phyloP scores from a whole-genome alignment of 2,329 filamentous ascomycete species.

The Colletotrichum falcatum region DNA sequence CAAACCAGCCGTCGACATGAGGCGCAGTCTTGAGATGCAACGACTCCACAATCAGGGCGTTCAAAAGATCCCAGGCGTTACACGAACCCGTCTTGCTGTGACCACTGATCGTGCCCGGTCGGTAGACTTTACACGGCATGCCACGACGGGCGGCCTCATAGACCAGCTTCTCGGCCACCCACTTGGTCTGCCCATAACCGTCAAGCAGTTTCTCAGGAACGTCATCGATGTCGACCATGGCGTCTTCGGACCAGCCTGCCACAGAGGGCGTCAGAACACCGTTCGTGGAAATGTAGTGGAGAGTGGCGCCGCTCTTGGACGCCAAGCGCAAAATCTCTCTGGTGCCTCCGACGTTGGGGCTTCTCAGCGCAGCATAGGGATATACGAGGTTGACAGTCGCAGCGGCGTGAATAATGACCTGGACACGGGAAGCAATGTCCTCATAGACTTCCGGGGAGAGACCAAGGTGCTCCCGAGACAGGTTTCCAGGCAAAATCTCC shows the following conservation, averaged over 20 bases:
- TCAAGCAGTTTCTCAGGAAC: slow-evolving; percentile 77
- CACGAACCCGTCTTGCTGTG: slow-evolving; percentile 80
- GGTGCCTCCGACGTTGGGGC: slow-evolving; percentile 83
- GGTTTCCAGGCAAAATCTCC: slow-evolving; percentile 79
- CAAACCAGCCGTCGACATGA: slow-evolving; percentile 78
- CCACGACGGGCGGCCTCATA: slow-evolving; percentile 76
- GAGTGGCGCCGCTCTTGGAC: slow-evolving; percentile 73
- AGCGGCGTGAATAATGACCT: slow-evolving; percentile 82
- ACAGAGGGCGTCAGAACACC: slow-evolving; percentile 79
- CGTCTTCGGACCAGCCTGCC: slow-evolving; percentile 77
- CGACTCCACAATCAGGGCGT: slow-evolving; percentile 81
- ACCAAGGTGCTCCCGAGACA: slow-evolving; percentile 76
- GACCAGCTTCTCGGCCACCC: slow-evolving; percentile 82
- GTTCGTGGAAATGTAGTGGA: slow-evolving; percentile 85
- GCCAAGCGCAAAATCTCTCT: slow-evolving; percentile 80
- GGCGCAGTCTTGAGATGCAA: slow-evolving; percentile 78
- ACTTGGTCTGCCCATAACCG: slow-evolving; percentile 84
- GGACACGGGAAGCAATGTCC: slow-evolving; percentile 71
- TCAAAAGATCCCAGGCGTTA: slow-evolving; percentile 83
- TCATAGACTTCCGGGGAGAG: slow-evolving; percentile 74
- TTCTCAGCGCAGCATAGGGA: slow-evolving; percentile 80
- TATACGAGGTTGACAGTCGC: slow-evolving; percentile 86
- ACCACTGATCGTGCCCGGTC: slow-evolving; percentile 82
- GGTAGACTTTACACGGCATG: slow-evolving; percentile 77
- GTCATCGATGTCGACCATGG: slow-evolving; percentile 74